Conservation (phyloP, 1,139 yeast genomes). For the Zygoascus hellenicus region DNA sequence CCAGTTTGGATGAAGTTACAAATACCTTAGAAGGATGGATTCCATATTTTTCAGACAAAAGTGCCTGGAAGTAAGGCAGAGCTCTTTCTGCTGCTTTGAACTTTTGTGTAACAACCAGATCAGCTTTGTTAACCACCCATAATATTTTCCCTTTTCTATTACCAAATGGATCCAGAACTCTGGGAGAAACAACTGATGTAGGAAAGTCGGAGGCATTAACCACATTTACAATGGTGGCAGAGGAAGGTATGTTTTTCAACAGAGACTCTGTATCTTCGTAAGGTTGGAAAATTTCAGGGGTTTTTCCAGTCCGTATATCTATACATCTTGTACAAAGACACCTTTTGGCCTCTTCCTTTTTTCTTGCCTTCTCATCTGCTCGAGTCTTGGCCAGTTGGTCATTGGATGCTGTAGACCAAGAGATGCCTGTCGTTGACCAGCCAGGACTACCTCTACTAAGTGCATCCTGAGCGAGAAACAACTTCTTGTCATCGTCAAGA, state of each 20-base stretch:
- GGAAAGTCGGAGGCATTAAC: slow-evolving; percentile 70
- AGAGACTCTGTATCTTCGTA: slow-evolving; percentile 18
- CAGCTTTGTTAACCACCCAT: slow-evolving; percentile 56
- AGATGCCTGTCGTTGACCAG: slow-evolving; percentile 11
- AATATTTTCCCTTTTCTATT: slow-evolving; percentile 36
- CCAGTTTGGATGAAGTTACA: slow-evolving; percentile 44
- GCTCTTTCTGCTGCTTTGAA: slow-evolving; percentile 38
- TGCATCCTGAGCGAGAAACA: slow-evolving; percentile 18
- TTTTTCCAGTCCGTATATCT: slow-evolving; percentile 13
- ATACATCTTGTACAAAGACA: slow-evolving; percentile 19
- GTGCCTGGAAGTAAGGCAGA: slow-evolving; percentile 41
- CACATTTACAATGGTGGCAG: slow-evolving; percentile 52
- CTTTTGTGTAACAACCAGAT: slow-evolving; percentile 42
- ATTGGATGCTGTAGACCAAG: slow-evolving; percentile 8
- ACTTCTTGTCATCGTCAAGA: slow-evolving; percentile 19
- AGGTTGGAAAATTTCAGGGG: slow-evolving; percentile 16
- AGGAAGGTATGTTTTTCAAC: slow-evolving; percentile 42
- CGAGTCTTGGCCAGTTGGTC: slow-evolving; percentile 9
- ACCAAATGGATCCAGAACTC: neutral
- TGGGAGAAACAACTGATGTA: slow-evolving; percentile 36
- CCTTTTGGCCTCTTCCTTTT: slow-evolving; percentile 14
- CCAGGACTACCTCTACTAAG: slow-evolving; percentile 13
- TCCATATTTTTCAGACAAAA: slow-evolving; percentile 39
- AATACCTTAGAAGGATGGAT: slow-evolving; percentile 45
- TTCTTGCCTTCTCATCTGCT: slow-evolving; percentile 6